Evolutionary conservation across 208 protist species (phyloP).

Genomic region (Endotrypanum monterogeii): DNA sequence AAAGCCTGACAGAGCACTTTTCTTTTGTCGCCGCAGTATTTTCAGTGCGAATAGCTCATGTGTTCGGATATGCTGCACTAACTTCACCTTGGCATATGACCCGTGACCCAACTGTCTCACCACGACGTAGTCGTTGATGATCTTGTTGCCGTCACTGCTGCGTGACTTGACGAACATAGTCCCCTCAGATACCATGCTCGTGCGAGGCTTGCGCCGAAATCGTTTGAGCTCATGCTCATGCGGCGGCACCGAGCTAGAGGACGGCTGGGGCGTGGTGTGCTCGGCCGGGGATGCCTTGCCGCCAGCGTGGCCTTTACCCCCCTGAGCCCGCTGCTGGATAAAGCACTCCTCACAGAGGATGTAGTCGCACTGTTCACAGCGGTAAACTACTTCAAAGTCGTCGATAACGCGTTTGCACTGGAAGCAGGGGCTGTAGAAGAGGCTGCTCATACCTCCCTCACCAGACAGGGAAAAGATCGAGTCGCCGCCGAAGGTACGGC

Average conservation of each 20-base stretch:
- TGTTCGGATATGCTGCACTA: conserved; percentile 79
- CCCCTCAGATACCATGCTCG: conserved; percentile 41
- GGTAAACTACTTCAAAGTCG: conserved; percentile 70
- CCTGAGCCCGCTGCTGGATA: conserved; percentile 13
- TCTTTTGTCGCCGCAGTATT: conserved; percentile 60
- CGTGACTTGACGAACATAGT: conserved; percentile 54
- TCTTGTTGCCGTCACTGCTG: conserved; percentile 79
- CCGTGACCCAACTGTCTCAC: conserved; percentile 78
- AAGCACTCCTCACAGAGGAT: conserved; percentile 67
- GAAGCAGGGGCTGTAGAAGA: conserved; percentile 82
- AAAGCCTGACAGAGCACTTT: conserved; percentile 1
- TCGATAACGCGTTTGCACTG: conserved; percentile 57
- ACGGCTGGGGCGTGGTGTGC: background rate
- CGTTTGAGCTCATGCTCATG: conserved; percentile 64
- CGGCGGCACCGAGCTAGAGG: background rate
- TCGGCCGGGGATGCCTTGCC: background rate
- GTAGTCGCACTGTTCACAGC: conserved; percentile 73
- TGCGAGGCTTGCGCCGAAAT: conserved; percentile 54
- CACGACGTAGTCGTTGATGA: conserved; percentile 93
- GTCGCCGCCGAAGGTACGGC: conserved; percentile 51
- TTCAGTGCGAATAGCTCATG: conserved; percentile 81
- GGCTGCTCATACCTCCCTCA: conserved; percentile 45
- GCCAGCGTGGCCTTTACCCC: background rate
- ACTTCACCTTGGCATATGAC: conserved; percentile 87
- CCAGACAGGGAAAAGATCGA: conserved; percentile 35